Evolutionary conservation across 495 filamentous ascomycete species (phyloP).

Genomic region (Aspergillus hancockii): DNA sequence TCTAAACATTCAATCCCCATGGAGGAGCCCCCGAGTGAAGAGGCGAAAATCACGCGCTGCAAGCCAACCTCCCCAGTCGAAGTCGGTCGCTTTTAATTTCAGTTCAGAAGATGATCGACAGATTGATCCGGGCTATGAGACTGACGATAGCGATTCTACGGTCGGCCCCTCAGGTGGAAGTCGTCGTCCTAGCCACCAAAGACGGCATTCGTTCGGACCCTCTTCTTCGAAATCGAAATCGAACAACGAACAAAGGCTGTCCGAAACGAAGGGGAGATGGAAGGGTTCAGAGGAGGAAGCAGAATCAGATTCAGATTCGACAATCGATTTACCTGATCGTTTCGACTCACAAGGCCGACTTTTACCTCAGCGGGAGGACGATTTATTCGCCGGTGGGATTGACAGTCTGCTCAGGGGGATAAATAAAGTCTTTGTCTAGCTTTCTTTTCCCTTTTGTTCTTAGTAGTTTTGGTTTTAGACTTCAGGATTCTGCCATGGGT

Average conservation of each 20-base stretch:
- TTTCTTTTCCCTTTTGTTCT: slow-evolving; percentile 8
- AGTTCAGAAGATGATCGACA: slow-evolving; percentile 17
- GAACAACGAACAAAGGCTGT: neutral
- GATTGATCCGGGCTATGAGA: slow-evolving; percentile 39
- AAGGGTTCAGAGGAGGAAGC: slow-evolving; percentile 15
- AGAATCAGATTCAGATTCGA: slow-evolving; percentile 46
- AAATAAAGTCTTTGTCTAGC: slow-evolving; percentile 28
- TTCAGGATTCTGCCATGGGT: neutral
- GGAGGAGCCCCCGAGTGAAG: slow-evolving; percentile 13
- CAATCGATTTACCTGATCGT: slow-evolving; percentile 60
- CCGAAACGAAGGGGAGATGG: neutral
- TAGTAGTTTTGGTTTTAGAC: slow-evolving; percentile 1
- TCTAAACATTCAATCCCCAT: slow-evolving; percentile 23
- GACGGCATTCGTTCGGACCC: slow-evolving; percentile 28
- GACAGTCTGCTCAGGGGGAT: slow-evolving; percentile 41
- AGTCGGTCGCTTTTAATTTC: slow-evolving; percentile 43
- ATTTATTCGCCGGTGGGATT: slow-evolving; percentile 37
- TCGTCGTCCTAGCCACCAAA: slow-evolving; percentile 21
- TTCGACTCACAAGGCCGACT: slow-evolving; percentile 64
- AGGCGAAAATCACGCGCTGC: slow-evolving; percentile 18
- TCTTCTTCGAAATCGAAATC: slow-evolving; percentile 13
- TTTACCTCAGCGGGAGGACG: slow-evolving; percentile 34
- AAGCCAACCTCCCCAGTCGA: slow-evolving; percentile 34
- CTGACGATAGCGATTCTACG: slow-evolving; percentile 46
- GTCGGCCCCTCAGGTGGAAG: slow-evolving; percentile 27